Base-by-base conservation (phyloP, 108 stramenopile genomes). In the Epithemia pelagica region DNA sequence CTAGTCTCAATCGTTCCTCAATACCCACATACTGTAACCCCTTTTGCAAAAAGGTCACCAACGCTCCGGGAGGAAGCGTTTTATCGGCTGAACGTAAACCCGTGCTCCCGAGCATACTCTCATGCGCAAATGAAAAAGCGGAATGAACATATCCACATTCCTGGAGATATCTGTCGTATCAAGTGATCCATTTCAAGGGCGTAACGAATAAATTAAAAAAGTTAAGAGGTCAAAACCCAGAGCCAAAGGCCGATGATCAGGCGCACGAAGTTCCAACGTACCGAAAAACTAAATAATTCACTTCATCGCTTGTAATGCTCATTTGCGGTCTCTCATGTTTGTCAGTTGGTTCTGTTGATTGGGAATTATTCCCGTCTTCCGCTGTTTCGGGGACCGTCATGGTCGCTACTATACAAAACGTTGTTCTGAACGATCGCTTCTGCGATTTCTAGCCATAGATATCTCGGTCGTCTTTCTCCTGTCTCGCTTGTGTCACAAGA, bases 91-190 rank as follows among this genome's bases (percentile, higher is more conserved):
- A 87, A 10, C 83, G 75, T 20, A 86, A 77, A 26, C 82, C 78
- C 33, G 81, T 74, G 66, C 86, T 69, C 51, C 90, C 88, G 25
- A 97, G 73, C 75, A 95, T 84, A 22, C 91, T 92, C 70, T 98
- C 97, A 71, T 98, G 89, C 1, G 88, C 91, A 68, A 97, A 97
- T 5, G 96, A 93, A 66, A 97, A 98, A 7, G 95, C 87, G 2
- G 95, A 89, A 78, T 98, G 97, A 58, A 89, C 86, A 62, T 95
- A 98, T 1, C 97, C 97, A 54, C 78, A 84, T 65, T 80, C 79
- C 72, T 76, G 79, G 65, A 80, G 20, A 62, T 80, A 80, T 54
- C 79, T 80, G 23, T 28, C 10, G n/a, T n/a, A n/a, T n/a, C n/a
- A n/a, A n/a, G n/a, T n/a, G n/a, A n/a, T n/a, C n/a, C n/a, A n/a